Evolutionary conservation across 2,329 filamentous ascomycete species (phyloP).

Genomic region (Nigrograna mackinnonii): DNA sequence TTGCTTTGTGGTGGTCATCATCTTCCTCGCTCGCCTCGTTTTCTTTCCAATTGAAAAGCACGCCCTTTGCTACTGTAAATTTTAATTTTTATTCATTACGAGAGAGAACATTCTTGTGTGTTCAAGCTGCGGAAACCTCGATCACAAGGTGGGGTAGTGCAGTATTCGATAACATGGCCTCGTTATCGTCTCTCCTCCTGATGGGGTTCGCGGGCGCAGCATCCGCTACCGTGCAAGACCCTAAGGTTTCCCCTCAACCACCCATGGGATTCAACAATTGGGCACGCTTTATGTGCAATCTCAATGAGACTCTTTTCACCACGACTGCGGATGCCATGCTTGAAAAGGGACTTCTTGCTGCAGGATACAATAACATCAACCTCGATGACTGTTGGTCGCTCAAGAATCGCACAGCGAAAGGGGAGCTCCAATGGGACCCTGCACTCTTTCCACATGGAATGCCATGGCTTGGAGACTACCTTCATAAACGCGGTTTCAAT

Average conservation of each 20-base stretch:
- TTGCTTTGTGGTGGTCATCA: too few relatives aligned
- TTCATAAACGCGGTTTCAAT: conserved; percentile 45
- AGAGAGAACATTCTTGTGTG: not conserved
- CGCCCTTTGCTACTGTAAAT: not conserved
- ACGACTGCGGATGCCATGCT: conserved; percentile 52
- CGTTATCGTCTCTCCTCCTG: conserved; percentile 8
- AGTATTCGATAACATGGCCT: conserved; percentile 15
- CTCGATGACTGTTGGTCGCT: conserved; percentile 53
- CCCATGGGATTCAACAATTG: conserved; percentile 60
- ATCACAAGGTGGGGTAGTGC: too few relatives aligned
- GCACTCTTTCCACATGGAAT: conserved; percentile 49
- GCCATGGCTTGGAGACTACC: conserved; percentile 44
- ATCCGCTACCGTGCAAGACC: conserved; percentile 13
- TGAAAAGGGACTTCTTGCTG: conserved; percentile 43
- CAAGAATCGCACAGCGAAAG: conserved; percentile 36
- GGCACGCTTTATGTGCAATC: conserved; percentile 52
- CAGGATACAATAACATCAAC: conserved; percentile 46
- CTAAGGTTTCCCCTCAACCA: conserved; percentile 24
- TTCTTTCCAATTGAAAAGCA: conserved; percentile 2
- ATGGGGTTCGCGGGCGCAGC: conserved; percentile 7
- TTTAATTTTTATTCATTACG: not conserved
- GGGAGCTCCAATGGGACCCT: conserved; percentile 47
- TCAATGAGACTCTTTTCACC: conserved; percentile 54
- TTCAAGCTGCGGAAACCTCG: not conserved
- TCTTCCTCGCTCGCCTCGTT: not conserved